phyloP scores from a whole-genome alignment of 495 filamentous ascomycete genomes.

The Saxispiralis lemnorum region DNA sequence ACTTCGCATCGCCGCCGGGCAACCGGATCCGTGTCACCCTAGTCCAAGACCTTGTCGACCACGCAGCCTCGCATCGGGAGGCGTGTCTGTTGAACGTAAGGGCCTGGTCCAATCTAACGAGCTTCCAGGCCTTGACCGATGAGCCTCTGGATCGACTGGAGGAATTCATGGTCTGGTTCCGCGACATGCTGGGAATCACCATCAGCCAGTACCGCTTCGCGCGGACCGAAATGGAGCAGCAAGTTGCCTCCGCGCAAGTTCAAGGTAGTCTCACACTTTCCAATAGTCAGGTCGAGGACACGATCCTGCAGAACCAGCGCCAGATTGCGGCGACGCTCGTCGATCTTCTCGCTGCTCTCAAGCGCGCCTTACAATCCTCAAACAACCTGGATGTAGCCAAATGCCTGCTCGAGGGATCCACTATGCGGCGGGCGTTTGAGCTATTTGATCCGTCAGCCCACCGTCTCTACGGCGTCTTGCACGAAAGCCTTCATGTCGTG shows the following conservation, averaged over 20 bases:
- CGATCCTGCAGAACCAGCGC: slow-evolving; percentile 42
- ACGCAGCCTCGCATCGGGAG: slow-evolving; percentile 63
- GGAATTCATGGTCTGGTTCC: slow-evolving; percentile 44
- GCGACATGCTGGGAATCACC: slow-evolving; percentile 37
- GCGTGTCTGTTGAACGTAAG: slow-evolving; percentile 69
- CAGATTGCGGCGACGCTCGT: slow-evolving; percentile 42
- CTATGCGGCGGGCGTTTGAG: slow-evolving; percentile 23
- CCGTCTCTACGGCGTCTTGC: slow-evolving; percentile 23
- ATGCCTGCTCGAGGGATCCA: slow-evolving; percentile 19
- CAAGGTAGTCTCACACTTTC: slow-evolving; percentile 28
- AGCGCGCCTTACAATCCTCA: slow-evolving; percentile 30
- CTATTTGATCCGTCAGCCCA: slow-evolving; percentile 27
- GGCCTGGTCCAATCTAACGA: slow-evolving; percentile 61
- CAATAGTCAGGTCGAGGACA: slow-evolving; percentile 34
- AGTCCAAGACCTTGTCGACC: slow-evolving; percentile 62
- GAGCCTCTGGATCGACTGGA: slow-evolving; percentile 20
- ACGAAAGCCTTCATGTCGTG: slow-evolving; percentile 28
- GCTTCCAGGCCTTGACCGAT: slow-evolving; percentile 48
- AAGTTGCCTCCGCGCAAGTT: slow-evolving; percentile 24
- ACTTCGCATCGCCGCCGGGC: slow-evolving; percentile 60
- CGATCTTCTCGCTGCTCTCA: slow-evolving; percentile 36
- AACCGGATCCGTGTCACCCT: slow-evolving; percentile 51
- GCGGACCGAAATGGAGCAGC: slow-evolving; percentile 43
- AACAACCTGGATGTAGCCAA: slow-evolving; percentile 23
- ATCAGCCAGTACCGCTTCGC: slow-evolving; percentile 40